Evolutionary conservation across 1,284 basidiomycete genomes (phyloP).

Genomic region (Naganishia albida): DNA sequence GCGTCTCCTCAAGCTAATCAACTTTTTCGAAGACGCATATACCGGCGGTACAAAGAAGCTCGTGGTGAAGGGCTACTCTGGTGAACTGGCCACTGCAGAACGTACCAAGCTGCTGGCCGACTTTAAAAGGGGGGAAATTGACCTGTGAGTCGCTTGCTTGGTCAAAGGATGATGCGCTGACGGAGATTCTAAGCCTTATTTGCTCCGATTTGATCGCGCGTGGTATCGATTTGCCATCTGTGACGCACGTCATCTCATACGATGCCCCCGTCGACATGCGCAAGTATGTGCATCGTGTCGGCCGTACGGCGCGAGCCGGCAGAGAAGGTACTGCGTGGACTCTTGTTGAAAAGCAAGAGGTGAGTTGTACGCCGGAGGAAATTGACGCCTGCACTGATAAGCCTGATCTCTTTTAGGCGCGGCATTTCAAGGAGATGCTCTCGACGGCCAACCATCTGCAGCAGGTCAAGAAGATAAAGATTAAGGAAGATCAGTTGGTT

Average conservation of each 20-base stretch:
- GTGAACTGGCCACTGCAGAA: conserved; percentile 74
- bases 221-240: conserved; percentile 92
- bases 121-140: conserved; percentile 78
- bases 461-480: conserved; percentile 69
- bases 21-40: conserved; percentile 71
- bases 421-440: conserved; percentile 84
- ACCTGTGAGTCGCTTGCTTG: conserved; percentile 64
- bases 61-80: conserved; percentile 74
- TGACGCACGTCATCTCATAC: conserved; percentile 89
- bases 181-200: conserved; percentile 65
- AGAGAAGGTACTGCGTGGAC: conserved; percentile 86
- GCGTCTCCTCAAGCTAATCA: conserved; percentile 77
- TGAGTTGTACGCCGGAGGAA: conserved; percentile 45
- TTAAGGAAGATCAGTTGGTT: conserved; percentile 66
- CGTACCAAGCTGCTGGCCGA: conserved; percentile 74
- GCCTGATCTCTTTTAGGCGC: conserved; percentile 60
- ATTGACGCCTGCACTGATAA: not conserved
- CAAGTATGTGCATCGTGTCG: conserved; percentile 96
- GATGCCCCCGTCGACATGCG: conserved; percentile 95
- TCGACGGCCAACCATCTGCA: conserved; percentile 72
- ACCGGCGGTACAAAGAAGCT: conserved; percentile 49
- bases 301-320: conserved; percentile 90
- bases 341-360: conserved; percentile 93
- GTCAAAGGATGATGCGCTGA: not conserved
- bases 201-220: conserved; percentile 95